Conservation (phyloP, 2,329 filamentous ascomycete species). For the Elsinoe batatas region DNA sequence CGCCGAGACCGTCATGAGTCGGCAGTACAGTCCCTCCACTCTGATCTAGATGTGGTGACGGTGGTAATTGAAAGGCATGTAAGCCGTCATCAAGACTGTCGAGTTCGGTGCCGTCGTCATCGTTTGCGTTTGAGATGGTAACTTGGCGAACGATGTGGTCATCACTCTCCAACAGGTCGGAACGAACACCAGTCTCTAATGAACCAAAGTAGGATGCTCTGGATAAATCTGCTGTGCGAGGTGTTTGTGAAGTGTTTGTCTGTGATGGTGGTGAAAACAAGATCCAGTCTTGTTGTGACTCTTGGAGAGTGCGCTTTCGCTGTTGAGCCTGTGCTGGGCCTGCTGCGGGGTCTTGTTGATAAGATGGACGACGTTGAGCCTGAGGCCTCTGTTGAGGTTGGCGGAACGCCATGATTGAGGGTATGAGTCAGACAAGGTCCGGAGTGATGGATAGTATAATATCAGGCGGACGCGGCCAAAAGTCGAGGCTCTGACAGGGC, state of each 20-base stretch:
- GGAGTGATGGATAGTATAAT: not conserved
- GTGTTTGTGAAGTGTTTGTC: constrained; percentile 58
- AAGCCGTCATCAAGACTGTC: constrained; percentile 91
- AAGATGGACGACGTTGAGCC: constrained; percentile 19
- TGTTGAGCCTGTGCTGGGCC: constrained; percentile 25
- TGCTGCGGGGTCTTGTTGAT: constrained; percentile 13
- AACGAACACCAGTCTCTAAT: constrained; percentile 57
- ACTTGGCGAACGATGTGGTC: constrained; percentile 34
- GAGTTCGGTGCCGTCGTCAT: constrained; percentile 66
- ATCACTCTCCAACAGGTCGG: constrained; percentile 40
- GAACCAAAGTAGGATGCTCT: constrained; percentile 73
- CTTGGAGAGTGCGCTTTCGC: constrained; percentile 45
- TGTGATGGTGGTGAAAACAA: constrained; percentile 68
- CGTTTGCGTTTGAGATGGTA: constrained; percentile 35
- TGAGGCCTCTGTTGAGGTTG: constrained; percentile 26
- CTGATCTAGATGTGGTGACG: constrained; percentile 42
- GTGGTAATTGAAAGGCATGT: constrained; percentile 63
- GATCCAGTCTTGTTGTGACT: constrained; percentile 90
- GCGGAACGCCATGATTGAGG: constrained; percentile 24
- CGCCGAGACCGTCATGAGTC: constrained; percentile 81
- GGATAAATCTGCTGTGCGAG: constrained; percentile 59
- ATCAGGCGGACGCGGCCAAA: constrained; percentile 1
- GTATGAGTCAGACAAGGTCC: not conserved
- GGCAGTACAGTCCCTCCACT: constrained; percentile 67
- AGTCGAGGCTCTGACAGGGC: not conserved